phyloP scores from a whole-genome alignment of 257 asterid genomes.

The Leonotis leonurus region DNA sequence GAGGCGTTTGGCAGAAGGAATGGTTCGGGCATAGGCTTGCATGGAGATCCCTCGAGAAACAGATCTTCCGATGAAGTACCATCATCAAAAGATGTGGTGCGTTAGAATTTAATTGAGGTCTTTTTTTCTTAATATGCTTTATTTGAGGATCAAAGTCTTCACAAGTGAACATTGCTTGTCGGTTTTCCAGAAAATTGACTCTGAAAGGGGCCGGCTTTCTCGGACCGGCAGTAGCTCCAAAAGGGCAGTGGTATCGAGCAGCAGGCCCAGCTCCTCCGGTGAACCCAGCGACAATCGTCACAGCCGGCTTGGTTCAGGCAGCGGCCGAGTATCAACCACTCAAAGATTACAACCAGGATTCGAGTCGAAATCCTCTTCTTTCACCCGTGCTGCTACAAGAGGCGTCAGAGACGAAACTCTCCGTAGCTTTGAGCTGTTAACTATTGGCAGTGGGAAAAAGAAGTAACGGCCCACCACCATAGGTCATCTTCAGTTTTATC shows the following conservation, averaged over 20 bases:
- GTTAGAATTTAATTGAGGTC: background rate
- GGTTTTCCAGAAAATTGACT: constrained; percentile 46
- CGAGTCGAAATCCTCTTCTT: constrained; percentile 70
- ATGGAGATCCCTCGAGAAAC: constrained; percentile 55
- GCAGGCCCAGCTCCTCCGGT: constrained; percentile 77
- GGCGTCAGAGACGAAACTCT: constrained; percentile 64
- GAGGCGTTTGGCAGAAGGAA: constrained; percentile 57
- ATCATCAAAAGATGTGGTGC: constrained; percentile 65
- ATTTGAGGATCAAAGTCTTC: background rate
- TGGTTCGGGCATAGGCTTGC: no score
- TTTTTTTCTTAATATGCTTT: background rate
- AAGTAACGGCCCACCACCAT: no score
- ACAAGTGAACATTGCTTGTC: background rate
- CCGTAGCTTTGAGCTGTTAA: constrained; percentile 69
- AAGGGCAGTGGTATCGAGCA: constrained; percentile 55
- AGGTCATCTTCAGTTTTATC: no score
- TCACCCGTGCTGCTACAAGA: constrained; percentile 51
- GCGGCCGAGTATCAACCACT: constrained; percentile 52
- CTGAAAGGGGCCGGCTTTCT: constrained; percentile 55
- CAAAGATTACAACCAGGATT: constrained; percentile 74
- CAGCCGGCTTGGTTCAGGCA: constrained; percentile 58
- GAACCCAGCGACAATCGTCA: no score
- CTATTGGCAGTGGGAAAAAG: constrained; percentile 67
- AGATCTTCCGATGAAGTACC: constrained; percentile 50
- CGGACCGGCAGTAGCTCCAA: constrained; percentile 64